Conservation (phyloP, 768 basidiomycete species). For the Collybia sordida region DNA sequence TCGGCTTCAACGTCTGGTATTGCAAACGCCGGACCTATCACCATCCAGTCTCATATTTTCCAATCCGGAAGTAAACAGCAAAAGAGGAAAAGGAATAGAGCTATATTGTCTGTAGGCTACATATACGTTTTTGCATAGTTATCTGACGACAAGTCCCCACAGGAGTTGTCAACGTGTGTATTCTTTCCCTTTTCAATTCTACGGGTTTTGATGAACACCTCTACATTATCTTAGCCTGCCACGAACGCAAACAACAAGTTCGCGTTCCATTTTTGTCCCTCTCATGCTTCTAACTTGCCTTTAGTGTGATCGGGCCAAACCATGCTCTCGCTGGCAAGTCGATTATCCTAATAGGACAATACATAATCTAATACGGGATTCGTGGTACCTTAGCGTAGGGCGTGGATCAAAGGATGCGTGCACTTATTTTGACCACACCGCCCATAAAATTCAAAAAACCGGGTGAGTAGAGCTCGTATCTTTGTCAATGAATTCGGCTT, state of each 20-base stretch:
- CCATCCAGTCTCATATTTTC: neutral
- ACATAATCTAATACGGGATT: neutral
- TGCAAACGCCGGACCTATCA: constrained; percentile 4
- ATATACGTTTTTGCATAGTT: neutral
- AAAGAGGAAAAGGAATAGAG: constrained; percentile 16
- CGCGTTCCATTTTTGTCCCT: neutral
- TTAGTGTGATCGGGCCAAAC: constrained; percentile 15
- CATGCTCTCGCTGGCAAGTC: constrained; percentile 15
- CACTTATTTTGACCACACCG: constrained; percentile 2
- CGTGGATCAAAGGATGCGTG: constrained; percentile 8
- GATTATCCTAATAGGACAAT: neutral
- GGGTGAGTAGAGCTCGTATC: neutral
- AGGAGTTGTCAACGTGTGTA: constrained; percentile 16
- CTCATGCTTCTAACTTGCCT: neutral
- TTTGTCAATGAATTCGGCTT: neutral
- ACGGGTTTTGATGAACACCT: neutral
- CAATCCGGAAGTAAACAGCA: constrained; percentile 1
- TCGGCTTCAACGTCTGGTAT: constrained; percentile 10
- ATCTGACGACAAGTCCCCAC: neutral
- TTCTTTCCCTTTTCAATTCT: neutral
- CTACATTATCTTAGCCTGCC: constrained; percentile 9
- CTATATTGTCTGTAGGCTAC: constrained; percentile 8
- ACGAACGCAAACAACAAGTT: constrained; percentile 19
- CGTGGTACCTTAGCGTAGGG: neutral
- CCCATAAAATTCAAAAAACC: neutral